phyloP scores from a whole-genome alignment of 1,139 yeast genomes.

The Candida sp. region DNA sequence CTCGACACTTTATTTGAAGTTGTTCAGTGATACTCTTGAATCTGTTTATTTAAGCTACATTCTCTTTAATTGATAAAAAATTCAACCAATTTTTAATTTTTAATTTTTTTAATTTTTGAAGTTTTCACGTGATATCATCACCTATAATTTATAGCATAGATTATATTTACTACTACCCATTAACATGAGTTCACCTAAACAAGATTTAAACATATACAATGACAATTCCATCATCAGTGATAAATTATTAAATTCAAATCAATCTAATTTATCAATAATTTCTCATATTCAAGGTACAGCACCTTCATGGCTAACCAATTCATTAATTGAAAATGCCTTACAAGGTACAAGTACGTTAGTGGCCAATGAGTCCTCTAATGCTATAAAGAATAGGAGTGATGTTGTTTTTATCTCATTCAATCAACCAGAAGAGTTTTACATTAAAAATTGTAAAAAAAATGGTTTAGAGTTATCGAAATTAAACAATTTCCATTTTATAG shows the following conservation, averaged over 20 bases:
- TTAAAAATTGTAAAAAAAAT: constrained; percentile 39
- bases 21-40: neutral
- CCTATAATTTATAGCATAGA: neutral
- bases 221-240: constrained; percentile 48
- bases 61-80: neutral
- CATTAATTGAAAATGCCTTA: constrained; percentile 43
- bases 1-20: neutral
- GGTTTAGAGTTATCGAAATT: constrained; percentile 34
- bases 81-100: neutral
- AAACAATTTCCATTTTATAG: constrained; percentile 37
- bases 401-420: constrained; percentile 43
- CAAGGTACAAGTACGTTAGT: constrained; percentile 37
- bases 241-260: constrained; percentile 15
- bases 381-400: constrained; percentile 17
- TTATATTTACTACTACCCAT: constrained; percentile 4
- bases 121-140: neutral
- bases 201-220: constrained; percentile 55
- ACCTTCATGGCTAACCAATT: constrained; percentile 62
- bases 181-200: constrained; percentile 38
- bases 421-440: constrained; percentile 33
- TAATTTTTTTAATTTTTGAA: neutral
- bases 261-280: constrained; percentile 37
- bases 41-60: neutral
- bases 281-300: constrained; percentile 61
- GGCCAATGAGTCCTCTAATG: constrained; percentile 28